Percentiles rank a stretch among this genome's conserved stretches.
Conservation (phyloP, 345 rosid genomes). For the Bruguiera sexangula region DNA sequence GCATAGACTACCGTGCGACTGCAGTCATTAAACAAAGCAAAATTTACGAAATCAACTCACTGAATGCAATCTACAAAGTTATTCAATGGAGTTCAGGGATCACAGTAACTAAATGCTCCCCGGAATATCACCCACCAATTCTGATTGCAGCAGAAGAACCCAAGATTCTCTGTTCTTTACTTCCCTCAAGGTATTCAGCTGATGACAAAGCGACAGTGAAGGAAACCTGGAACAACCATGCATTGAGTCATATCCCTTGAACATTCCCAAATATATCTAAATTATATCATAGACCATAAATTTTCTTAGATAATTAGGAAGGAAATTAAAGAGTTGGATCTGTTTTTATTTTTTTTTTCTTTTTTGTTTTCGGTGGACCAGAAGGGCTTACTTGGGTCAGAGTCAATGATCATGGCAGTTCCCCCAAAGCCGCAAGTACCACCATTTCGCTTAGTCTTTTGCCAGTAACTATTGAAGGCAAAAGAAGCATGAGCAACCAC, state of each 20-base stretch:
- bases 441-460: slow-evolving; percentile 57
- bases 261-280: no score
- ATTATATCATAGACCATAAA: neutral
- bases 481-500: slow-evolving; percentile 66
- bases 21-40: slow-evolving; percentile 3
- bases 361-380: neutral
- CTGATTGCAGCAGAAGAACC: slow-evolving; percentile 7
- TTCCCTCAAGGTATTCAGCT: slow-evolving; percentile 29
- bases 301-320: neutral
- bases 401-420: slow-evolving; percentile 65
- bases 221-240: slow-evolving; percentile 48
- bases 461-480: slow-evolving; percentile 78
- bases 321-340: neutral
- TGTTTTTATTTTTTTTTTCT: no score
- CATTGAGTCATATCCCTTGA: neutral
- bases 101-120: slow-evolving; percentile 5
- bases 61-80: slow-evolving; percentile 3
- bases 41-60: slow-evolving; percentile 6
- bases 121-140: slow-evolving; percentile 12
- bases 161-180: slow-evolving; percentile 12
- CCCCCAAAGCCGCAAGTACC: slow-evolving; percentile 69
- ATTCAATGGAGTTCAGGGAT: neutral
- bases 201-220: slow-evolving; percentile 54
- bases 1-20: neutral
- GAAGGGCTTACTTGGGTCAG: slow-evolving; percentile 58